These are phyloP conservation scores for Heliamphora pulchella DNA, from an alignment of 179 eudicot genomes.

Conservation along the genomic window DNA sequence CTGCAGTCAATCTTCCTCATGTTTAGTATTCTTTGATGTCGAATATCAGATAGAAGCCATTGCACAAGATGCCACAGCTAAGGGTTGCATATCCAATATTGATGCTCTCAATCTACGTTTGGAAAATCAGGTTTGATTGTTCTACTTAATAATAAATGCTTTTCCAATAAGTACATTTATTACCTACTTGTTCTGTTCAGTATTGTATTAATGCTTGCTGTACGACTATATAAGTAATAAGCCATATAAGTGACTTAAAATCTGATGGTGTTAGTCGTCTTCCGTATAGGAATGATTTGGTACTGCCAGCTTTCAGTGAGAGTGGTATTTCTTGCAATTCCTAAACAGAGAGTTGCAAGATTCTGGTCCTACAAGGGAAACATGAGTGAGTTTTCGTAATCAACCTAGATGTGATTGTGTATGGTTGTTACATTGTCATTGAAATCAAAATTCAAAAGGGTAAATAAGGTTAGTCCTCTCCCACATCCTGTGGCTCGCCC, in stretches of 20 bases:
- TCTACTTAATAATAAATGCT: neutral
- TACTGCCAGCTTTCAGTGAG: neutral
- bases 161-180: neutral
- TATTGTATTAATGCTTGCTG: neutral
- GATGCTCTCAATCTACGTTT: conserved; percentile 62
- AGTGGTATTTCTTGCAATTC: neutral
- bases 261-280: neutral
- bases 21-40: conserved; percentile 19
- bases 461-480: no score
- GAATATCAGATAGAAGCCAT: conserved; percentile 76
- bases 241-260: neutral
- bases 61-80: conserved; percentile 57
- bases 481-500: no score
- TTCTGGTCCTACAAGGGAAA: neutral
- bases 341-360: neutral
- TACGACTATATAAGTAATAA: neutral
- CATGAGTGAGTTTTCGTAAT: neutral
- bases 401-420: no score
- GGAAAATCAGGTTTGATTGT: conserved; percentile 61
- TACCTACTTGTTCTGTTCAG: neutral
- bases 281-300: neutral
- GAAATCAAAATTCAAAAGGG: no score
- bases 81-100: conserved; percentile 61
- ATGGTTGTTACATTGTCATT: no score
- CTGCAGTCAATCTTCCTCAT: neutral